Base-by-base conservation (phyloP, 345 rosid genomes). In the Sonneratia caseolaris region DNA sequence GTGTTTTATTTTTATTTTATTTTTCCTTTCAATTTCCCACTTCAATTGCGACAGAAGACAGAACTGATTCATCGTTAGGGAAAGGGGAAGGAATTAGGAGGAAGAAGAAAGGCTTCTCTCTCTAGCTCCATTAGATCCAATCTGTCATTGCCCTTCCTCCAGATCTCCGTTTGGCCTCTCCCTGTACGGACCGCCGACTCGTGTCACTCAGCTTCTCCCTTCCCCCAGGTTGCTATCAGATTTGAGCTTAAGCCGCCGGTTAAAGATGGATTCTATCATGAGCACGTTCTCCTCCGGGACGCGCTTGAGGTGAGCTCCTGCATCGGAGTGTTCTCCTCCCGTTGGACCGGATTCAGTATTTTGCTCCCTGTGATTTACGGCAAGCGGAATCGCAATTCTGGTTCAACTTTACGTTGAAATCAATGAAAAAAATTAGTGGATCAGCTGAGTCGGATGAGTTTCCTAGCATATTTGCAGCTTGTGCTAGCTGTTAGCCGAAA, bases 261-360 rank as follows among this genome's bases (percentile, higher is more conserved):
- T 21, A 61, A 21, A 66, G 40, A 49, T 81, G 76, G 83, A 84
- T 79, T 79, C 86, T 82, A 86, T 87, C 92, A 96, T 96, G 94
- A 96, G 91, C 86, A 88, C 99, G 37, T 91, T 96, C 82, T 91
- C 97, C 59, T 92, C 99, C 76, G 94, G 88, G 71, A 96, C 99
- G 75, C 99, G 99, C 78, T 85, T 92, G 61, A 87, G 99, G 98
- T 91, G 73, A 81, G 88, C 76, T 65, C 51, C 38, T 69, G 4
- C n/a, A 49, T 47, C 53, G 0, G 42, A 57, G 18, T 61, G 51
- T 79, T 47, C 27, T 5, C 71, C 53, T 68, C 12, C 27, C 37
- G 10, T 49, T 35, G 12, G 43, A 73, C 61, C n/a, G 42, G 66
- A 27, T 45, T 55, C 70, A 27, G 59, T 55, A 68, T 43, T 45